A percentile compares a stretch with the other conserved stretches of the same genome.
phyloP scores from a whole-genome alignment of 2,329 filamentous ascomycete genomes.

The Penicillium sp. region DNA sequence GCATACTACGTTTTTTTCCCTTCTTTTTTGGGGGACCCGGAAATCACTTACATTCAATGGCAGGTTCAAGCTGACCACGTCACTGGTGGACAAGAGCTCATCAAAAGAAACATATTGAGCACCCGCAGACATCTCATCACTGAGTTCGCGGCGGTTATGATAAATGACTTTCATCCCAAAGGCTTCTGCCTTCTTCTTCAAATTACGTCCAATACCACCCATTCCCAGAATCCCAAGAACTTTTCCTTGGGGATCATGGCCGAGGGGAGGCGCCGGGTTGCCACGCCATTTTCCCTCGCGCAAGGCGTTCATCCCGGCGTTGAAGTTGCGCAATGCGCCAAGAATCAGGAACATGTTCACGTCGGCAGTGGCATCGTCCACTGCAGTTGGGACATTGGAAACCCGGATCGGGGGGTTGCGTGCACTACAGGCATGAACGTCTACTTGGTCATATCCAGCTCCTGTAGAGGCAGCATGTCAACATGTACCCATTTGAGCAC shows the following conservation, averaged over 20 bases:
- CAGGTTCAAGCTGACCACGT: slow-evolving; percentile 77
- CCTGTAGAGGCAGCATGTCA: slow-evolving; percentile 45
- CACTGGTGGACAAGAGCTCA: slow-evolving; percentile 65
- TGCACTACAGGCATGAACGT: slow-evolving; percentile 67
- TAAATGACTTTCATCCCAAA: slow-evolving; percentile 77
- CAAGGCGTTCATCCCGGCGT: slow-evolving; percentile 62
- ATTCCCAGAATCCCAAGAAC: slow-evolving; percentile 78
- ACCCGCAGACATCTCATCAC: slow-evolving; percentile 48
- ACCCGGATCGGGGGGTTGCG: slow-evolving; percentile 61
- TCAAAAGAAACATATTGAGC: slow-evolving; percentile 63
- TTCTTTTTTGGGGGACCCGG: neutral
- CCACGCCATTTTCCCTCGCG: slow-evolving; percentile 69
- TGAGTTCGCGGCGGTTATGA: slow-evolving; percentile 65
- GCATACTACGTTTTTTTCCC: neutral
- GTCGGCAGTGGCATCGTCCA: slow-evolving; percentile 82
- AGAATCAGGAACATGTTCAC: slow-evolving; percentile 76
- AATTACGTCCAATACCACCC: slow-evolving; percentile 78
- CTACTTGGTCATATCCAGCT: slow-evolving; percentile 82
- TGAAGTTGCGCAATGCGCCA: slow-evolving; percentile 73
- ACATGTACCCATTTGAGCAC: neutral
- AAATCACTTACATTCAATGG: slow-evolving; percentile 68
- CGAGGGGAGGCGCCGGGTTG: slow-evolving; percentile 52
- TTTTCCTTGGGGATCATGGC: slow-evolving; percentile 77
- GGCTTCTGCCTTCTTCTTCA: slow-evolving; percentile 69
- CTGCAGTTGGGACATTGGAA: slow-evolving; percentile 77